Evolutionary conservation across 495 filamentous ascomycete species (phyloP).

Genomic region (Aspergillus bertholletiae): DNA sequence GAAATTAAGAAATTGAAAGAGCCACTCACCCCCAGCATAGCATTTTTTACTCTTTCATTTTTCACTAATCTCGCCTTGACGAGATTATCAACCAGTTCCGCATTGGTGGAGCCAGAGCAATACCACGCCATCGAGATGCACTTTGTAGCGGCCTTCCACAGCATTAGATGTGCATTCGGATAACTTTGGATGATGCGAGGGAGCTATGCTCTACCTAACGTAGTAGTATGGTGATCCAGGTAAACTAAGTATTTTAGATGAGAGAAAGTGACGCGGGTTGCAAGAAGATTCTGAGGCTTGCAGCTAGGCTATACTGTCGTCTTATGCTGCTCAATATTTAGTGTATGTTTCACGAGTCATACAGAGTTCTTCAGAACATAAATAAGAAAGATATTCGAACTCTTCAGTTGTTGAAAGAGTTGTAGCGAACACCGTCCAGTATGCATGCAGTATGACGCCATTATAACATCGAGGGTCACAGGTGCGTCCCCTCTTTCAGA

Average conservation of each 20-base stretch:
- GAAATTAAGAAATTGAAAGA: neutral
- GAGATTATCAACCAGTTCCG: constrained; percentile 75
- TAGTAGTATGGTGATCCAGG: neutral
- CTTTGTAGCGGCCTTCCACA: constrained; percentile 15
- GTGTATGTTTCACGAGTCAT: too few relatives aligned
- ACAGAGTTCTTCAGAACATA: too few relatives aligned
- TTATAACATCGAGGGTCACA: neutral
- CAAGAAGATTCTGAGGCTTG: too few relatives aligned
- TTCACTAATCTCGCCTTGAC: constrained; percentile 68
- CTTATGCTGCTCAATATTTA: too few relatives aligned
- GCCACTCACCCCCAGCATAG: constrained; percentile 66
- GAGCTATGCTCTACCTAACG: neutral
- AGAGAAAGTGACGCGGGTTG: neutral
- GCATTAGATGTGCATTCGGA: neutral
- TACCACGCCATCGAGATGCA: constrained; percentile 80
- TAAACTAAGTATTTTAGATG: neutral
- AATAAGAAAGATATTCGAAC: too few relatives aligned
- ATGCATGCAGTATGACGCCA: too few relatives aligned
- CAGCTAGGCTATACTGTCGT: too few relatives aligned
- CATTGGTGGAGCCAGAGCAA: constrained; percentile 74
- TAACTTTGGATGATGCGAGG: constrained; percentile 1
- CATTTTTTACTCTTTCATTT: constrained; percentile 63
- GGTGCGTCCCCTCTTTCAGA: too few relatives aligned
- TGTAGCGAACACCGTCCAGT: too few relatives aligned
- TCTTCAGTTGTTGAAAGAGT: too few relatives aligned